Conservation (phyloP, 2,329 filamentous ascomycete genomes). For the Neopestalotiopsis rosae region DNA sequence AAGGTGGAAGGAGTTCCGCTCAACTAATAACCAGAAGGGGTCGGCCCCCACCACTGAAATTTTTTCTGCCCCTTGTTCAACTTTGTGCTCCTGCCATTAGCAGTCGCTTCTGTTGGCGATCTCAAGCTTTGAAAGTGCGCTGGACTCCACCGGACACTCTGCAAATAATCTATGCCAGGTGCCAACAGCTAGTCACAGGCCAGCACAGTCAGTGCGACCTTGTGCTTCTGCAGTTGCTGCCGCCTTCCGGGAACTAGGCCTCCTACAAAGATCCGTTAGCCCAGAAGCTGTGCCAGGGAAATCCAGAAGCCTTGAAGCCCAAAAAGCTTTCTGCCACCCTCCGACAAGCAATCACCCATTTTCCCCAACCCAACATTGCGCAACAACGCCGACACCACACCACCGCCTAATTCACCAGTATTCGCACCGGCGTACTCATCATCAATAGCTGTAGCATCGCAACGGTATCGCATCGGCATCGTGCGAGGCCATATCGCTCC, state of each 20-base stretch:
- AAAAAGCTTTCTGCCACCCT: not conserved
- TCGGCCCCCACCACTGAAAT: not conserved
- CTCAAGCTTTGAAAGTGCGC: not conserved
- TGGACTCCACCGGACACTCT: not conserved
- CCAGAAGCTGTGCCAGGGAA: not conserved
- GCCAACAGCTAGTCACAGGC: not conserved
- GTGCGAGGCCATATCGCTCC: not conserved
- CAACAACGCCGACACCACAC: not conserved
- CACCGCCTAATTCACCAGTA: not conserved
- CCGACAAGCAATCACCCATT: not conserved
- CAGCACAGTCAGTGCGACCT: not conserved
- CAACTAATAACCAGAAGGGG: too few relatives aligned
- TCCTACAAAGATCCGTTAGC: too few relatives aligned
- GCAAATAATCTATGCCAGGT: not conserved
- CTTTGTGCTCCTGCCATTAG: not conserved
- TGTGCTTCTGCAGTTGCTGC: not conserved
- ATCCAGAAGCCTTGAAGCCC: not conserved
- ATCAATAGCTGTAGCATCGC: not conserved
- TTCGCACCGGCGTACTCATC: not conserved
- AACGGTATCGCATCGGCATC: not conserved
- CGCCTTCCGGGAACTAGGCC: not conserved
- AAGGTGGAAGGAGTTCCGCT: too few relatives aligned
- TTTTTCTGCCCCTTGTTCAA: not conserved
- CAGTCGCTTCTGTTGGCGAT: not conserved
- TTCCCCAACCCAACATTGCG: not conserved